These are phyloP conservation scores for Suzukiozyma palmioleophila DNA, from an alignment of 1,139 yeast species.

Conservation along the genomic window DNA sequence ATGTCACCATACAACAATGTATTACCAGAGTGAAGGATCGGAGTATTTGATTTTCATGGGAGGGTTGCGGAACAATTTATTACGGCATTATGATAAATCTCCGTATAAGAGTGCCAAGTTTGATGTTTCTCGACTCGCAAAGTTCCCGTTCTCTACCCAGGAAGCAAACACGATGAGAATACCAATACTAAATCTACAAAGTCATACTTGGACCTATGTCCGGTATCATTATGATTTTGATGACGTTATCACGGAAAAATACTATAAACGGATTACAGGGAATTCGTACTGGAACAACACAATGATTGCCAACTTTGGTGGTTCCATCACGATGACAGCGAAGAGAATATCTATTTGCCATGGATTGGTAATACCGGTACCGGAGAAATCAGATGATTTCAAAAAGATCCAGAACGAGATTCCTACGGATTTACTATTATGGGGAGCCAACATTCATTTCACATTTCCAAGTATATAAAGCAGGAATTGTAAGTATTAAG, in stretches of 20 bases:
- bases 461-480: conserved; percentile 35
- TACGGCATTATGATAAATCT: conserved; percentile 27
- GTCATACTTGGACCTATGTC: conserved; percentile 43
- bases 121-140: conserved; percentile 33
- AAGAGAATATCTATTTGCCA: conserved; percentile 36
- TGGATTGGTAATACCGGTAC: conserved; percentile 30
- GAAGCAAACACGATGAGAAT: conserved; percentile 30
- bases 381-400: conserved; percentile 27
- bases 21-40: conserved; percentile 30
- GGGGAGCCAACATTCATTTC: conserved; percentile 37
- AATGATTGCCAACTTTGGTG: conserved; percentile 28
- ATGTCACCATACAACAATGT: conserved; percentile 40
- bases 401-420: conserved; percentile 16
- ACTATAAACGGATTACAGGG: conserved; percentile 18
- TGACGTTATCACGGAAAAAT: conserved; percentile 19
- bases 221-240: conserved; percentile 31
- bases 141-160: conserved; percentile 25
- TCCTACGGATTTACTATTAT: conserved; percentile 21
- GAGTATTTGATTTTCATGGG: conserved; percentile 40
- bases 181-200: conserved; percentile 34
- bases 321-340: conserved; percentile 31
- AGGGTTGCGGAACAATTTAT: conserved; percentile 35
- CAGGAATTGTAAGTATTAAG: too few species aligned
- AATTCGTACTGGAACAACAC: conserved; percentile 26
- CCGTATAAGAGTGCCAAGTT: conserved; percentile 31